Evolutionary conservation across 257 asterid genomes (phyloP), one percentile per base, ranked within the genome.

Genomic region (Oldenlandia corymbosa): DNA sequence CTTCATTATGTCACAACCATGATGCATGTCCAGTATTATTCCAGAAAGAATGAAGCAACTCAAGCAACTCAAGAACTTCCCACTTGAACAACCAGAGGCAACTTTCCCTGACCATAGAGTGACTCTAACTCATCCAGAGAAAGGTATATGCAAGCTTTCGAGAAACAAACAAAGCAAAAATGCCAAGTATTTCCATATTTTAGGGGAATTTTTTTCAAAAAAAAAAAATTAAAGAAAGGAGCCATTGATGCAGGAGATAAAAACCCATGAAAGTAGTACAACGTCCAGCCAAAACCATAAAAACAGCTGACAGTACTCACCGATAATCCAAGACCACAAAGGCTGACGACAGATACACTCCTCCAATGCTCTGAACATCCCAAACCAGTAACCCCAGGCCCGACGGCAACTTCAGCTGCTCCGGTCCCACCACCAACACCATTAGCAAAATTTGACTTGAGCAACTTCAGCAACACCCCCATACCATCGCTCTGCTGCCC

Each of bases 401-500:
- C 66, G n/a, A 59, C 64, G 24, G 59, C 68, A n/a, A 46, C 86
- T 37, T 48, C 62, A 11, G 73, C 65, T 51, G 59, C 75, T 39
- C 72, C 67, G 24, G 45, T 77, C 26, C 68, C 86, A 68, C 62
- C 68, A 11, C 81, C 81, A 52, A 60, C 79, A 45, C 63, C 88
- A 68, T 75, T 79, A 30, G 91, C 83, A 51, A 93, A 84, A 83
- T 81, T 83, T 26, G 76, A 85, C 80, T 81, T 90, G 92, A 93
- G 83, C 67, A 93, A 83, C 92, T 77, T 90, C 73, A 80, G 71
- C 71, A 93, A 68, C 49, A 93, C 97, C 65, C 96, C 96, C 82
- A 88, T 78, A 31, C 96, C 97, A 76, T 93, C 99, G 73, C 64
- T 83, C 78, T 85, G 94, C 69, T 88, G 99, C 46, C 96, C 94